Percentiles rank a stretch among this genome's conserved stretches.
phyloP scores from a whole-genome alignment of 225 moss, liverwort and hornwort species.

The Asterella californica region DNA sequence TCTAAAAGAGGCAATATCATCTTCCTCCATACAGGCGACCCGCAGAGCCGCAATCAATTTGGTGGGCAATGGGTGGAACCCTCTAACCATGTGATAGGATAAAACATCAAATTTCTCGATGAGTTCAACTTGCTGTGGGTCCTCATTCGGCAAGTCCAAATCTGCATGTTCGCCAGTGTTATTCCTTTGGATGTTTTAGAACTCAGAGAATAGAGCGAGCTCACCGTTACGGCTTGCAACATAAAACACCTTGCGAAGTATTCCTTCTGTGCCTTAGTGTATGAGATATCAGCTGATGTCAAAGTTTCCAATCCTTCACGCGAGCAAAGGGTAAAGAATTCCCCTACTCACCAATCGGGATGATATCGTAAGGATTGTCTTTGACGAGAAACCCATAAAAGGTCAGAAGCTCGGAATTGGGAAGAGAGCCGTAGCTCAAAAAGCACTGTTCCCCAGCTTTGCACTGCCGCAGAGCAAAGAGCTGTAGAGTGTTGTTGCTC shows the following conservation, averaged over 20 bases:
- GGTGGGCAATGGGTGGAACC: slow-evolving; percentile 34
- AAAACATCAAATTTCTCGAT: slow-evolving; percentile 33
- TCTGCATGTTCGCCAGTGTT: slow-evolving; percentile 22
- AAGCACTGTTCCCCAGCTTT: slow-evolving; percentile 46
- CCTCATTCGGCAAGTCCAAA: slow-evolving; percentile 29
- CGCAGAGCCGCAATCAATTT: slow-evolving; percentile 47
- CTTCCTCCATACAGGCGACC: slow-evolving; percentile 47
- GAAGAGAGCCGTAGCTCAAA: slow-evolving; percentile 47
- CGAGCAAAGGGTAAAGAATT: background rate
- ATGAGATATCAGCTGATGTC: background rate
- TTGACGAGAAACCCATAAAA: slow-evolving; percentile 45
- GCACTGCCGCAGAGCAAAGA: slow-evolving; percentile 41
- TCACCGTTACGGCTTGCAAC: background rate
- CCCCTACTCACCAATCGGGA: slow-evolving; percentile 36
- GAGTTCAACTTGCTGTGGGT: slow-evolving; percentile 29
- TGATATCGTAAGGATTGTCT: slow-evolving; percentile 47
- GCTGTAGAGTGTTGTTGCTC: slow-evolving; percentile 41
- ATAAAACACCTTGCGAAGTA: background rate
- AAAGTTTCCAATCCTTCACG: background rate
- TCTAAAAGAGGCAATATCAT: slow-evolving; percentile 27
- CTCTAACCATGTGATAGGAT: slow-evolving; percentile 43
- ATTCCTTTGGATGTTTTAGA: background rate
- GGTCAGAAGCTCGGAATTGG: slow-evolving; percentile 38
- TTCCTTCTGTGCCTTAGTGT: no score
- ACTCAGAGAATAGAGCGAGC: background rate